phyloP scores from a whole-genome alignment of 352 stramenopile species.

The Phytopythium chamaehyphon region DNA sequence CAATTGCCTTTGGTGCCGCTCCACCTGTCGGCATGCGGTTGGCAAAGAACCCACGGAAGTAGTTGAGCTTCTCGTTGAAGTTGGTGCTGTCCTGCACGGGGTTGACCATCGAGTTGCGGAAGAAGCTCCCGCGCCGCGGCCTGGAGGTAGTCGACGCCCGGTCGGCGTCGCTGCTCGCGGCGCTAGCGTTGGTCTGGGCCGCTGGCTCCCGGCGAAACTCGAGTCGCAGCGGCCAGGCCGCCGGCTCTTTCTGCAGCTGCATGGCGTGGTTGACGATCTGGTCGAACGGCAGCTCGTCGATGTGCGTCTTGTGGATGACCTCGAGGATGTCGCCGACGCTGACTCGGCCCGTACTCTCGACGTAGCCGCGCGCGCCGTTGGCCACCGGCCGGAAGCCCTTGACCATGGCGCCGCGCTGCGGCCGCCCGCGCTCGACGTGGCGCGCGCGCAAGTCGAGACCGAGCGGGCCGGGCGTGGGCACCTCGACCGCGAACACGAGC shows the following conservation, averaged over 20 bases:
- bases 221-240: constrained; percentile 65
- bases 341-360: constrained; percentile 72
- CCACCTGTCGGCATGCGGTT: constrained; percentile 75
- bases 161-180: constrained; percentile 22
- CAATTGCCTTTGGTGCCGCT: constrained; percentile 58
- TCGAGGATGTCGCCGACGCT: constrained; percentile 76
- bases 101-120: constrained; percentile 60
- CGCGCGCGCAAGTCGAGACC: constrained; percentile 68
- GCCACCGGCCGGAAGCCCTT: constrained; percentile 71
- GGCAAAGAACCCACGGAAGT: constrained; percentile 83
- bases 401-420: constrained; percentile 69
- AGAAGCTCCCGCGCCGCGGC: constrained; percentile 68
- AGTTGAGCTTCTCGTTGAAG: constrained; percentile 86
- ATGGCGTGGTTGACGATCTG: constrained; percentile 78
- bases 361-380: constrained; percentile 47
- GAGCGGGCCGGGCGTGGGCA: constrained; percentile 60
- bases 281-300: constrained; percentile 84
- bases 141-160: constrained; percentile 18
- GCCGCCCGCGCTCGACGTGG: constrained; percentile 70
- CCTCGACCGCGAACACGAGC: constrained; percentile 72
- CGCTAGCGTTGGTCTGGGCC: background rate
- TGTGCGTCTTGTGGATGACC: constrained; percentile 69
- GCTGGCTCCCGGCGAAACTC: constrained; percentile 67
- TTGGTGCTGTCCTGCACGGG: constrained; percentile 56
- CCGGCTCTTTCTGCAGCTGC: constrained; percentile 61